Conservation (phyloP, 192 early-diverging fungal species). For the Thamnidium elegans region DNA sequence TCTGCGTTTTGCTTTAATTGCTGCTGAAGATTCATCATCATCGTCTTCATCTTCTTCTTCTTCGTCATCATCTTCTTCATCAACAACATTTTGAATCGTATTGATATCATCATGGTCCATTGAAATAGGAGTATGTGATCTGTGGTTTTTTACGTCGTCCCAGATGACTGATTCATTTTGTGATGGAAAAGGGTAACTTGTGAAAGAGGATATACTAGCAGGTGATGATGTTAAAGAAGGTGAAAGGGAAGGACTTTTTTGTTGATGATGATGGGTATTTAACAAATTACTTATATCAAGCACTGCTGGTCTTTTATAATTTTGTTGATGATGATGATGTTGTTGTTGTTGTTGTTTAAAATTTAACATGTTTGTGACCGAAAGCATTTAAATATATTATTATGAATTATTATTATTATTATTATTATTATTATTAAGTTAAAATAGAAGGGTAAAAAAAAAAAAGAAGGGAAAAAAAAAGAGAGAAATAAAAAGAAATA, state of each 20-base stretch:
- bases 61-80: slow-evolving; percentile 1
- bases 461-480: background rate
- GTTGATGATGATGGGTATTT: slow-evolving; percentile 7
- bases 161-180: background rate
- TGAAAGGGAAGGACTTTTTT: slow-evolving; percentile 22
- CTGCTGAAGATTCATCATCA: background rate
- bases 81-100: background rate
- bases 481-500: background rate
- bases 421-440: background rate
- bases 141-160: slow-evolving; percentile 3
- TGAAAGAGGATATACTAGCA: slow-evolving; percentile 23
- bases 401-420: background rate
- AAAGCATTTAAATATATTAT: slow-evolving; percentile 6
- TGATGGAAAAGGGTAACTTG: slow-evolving; percentile 19
- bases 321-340: background rate
- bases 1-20: slow-evolving; percentile 72
- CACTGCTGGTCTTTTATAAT: slow-evolving; percentile 22
- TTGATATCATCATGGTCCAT: background rate
- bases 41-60: slow-evolving; percentile 2
- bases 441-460: background rate
- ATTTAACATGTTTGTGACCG: slow-evolving; percentile 20
- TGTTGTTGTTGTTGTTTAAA: slow-evolving; percentile 4
- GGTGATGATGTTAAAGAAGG: slow-evolving; percentile 25
- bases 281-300: slow-evolving; percentile 33
- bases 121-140: background rate